Base-by-base conservation (phyloP, 345 rosid species). In the Lepidium africanum region DNA sequence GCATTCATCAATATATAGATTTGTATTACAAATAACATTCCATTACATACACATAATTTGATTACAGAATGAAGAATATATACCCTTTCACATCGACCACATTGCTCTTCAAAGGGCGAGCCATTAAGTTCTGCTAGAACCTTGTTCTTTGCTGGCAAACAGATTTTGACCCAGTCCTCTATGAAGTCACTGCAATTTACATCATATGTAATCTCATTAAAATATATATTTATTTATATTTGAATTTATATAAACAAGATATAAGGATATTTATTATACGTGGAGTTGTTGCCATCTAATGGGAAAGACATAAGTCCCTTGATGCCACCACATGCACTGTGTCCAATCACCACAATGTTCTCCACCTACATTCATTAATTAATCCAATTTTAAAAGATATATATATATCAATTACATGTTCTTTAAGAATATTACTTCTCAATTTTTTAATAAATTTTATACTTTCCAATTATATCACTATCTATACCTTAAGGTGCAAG, bases 231-330 rank as follows among this genome's bases (percentile, higher is more conserved):
- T 7, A 5, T 53, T 52, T 3, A 43, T 50, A 17, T 4, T n/a
- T 6, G 43, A 38, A 23, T 30, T 9, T 49, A 56, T 12, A 15
- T 41, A 61, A 57, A 38, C 1, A 57, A 15, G 13, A 10, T 45
- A 16, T 5, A 10, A 10, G 55, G n/a, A 35, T 40, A 52, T 25
- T 21, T 33, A 52, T 25, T 32, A 3, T 77, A 77, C 80, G 80
- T 77, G 41, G 80, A 66, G 70, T 59, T 64, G 65, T 73, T 52
- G 42, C 80, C 80, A 41, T 94, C 96, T 33, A 47, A 84, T 8
- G 89, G 76, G 90, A 90, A 86, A 57, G 96, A 82, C 99, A 94
- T 90, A 48, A 94, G 92, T 10, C 99, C 99, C 80, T 94, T 94
- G 75, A 94, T 94, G 16, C 99, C 99, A 72, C 99, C 99, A 56